Base-by-base conservation (phyloP, 225 moss, liverwort and hornwort genomes). In the Takakia lepidozioides region DNA sequence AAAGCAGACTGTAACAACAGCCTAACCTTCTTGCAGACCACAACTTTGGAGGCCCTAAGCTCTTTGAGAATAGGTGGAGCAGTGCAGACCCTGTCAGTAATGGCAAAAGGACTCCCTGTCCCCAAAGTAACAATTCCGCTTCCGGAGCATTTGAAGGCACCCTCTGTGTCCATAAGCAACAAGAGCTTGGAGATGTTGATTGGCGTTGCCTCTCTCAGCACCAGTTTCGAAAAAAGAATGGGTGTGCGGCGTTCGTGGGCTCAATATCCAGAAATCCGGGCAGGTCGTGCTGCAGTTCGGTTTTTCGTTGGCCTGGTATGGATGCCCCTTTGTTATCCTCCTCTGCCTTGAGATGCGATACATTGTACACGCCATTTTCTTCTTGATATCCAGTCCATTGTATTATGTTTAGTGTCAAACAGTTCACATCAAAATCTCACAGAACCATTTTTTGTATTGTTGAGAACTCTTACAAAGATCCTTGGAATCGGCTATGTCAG, bases 301-400 rank as follows among this genome's bases (percentile, higher is more conserved):
- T 65, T 65, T 37, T 52, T 65, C 16, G 57, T 65, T 24, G 57
- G 65, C 28, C 51, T 58, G 65, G 57, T 58, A 49, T 30, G 50
- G n/a, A n/a, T n/a, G n/a, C n/a, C n/a, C n/a, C n/a, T n/a, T n/a
- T n/a, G n/a, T n/a, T n/a, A n/a, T n/a, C n/a, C n/a, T n/a, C n/a
- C n/a, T n/a, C n/a, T n/a, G n/a, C n/a, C n/a, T n/a, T n/a, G n/a
- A n/a, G n/a, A n/a, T n/a, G n/a, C n/a, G n/a, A n/a, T n/a, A n/a
- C n/a, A n/a, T n/a, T n/a, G n/a, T n/a, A n/a, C n/a, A n/a, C n/a
- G n/a, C n/a, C n/a, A n/a, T n/a, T n/a, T n/a, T n/a, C n/a, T 25
- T 43, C 29, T 28, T 28, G 35, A 21, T 29, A 26, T 11, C 1
- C 11, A 6, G 5, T 14, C 18, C 41, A 17, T 14, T 38, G 15